phyloP scores from a whole-genome alignment of 352 stramenopile species.

The Phytophthora colocasiae region DNA sequence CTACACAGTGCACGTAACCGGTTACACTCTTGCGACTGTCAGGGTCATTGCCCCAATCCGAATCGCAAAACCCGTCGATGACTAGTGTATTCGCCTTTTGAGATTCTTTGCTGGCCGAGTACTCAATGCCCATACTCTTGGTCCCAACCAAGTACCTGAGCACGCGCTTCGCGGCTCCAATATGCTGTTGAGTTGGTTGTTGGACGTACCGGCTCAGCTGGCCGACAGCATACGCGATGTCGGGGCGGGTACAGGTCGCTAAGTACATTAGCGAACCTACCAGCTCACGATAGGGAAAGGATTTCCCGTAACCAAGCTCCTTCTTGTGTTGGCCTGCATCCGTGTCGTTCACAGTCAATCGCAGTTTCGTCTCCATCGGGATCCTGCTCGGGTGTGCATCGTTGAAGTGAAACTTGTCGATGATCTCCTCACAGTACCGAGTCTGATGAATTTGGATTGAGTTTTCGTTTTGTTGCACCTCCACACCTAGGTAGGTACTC shows the following conservation, averaged over 20 bases:
- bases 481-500: constrained; percentile 13
- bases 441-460: constrained; percentile 18
- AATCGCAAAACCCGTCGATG: constrained; percentile 17
- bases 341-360: constrained; percentile 8
- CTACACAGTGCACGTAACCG: constrained; percentile 7
- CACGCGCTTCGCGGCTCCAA: constrained; percentile 4
- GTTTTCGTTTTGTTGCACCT: constrained; percentile 13
- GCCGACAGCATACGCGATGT: constrained; percentile 30
- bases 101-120: constrained; percentile 8
- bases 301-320: not conserved
- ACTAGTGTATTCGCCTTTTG: not conserved
- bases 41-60: constrained; percentile 17
- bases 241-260: constrained; percentile 28
- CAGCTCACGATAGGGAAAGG: constrained; percentile 18
- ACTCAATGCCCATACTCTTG: not conserved
- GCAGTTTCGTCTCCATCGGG: not conserved
- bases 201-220: constrained; percentile 37
- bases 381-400: not conserved
- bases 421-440: not conserved
- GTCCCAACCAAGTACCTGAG: constrained; percentile 4
- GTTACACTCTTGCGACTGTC: constrained; percentile 20
- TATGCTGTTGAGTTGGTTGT: constrained; percentile 14
- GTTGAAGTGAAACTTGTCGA: not conserved
- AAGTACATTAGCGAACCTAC: constrained; percentile 41
- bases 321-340: constrained; percentile 1